These are phyloP conservation scores for Ascochyta fabae DNA, from an alignment of 2,329 filamentous ascomycete species.

Conservation along the genomic window DNA sequence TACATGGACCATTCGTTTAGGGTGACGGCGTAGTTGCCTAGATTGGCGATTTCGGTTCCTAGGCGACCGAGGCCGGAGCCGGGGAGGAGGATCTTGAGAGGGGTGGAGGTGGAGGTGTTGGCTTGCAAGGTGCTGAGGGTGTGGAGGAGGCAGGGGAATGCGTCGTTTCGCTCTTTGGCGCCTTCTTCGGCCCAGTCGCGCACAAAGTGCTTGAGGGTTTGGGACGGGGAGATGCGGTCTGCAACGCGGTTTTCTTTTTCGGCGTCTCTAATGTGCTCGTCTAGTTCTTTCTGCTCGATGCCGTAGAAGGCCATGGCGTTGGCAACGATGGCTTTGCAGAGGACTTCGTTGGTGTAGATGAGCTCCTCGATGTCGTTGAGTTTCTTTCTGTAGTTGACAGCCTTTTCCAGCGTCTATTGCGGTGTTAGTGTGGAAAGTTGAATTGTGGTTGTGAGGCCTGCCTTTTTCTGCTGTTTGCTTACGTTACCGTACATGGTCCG, in stretches of 20 bases:
- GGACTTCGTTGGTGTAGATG: slow-evolving; percentile 53
- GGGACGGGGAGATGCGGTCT: slow-evolving; percentile 59
- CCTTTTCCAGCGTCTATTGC: slow-evolving; percentile 26
- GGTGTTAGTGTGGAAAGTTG: not conserved
- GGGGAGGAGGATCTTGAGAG: slow-evolving; percentile 56
- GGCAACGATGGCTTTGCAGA: slow-evolving; percentile 57
- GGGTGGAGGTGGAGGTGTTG: not conserved
- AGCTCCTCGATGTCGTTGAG: slow-evolving; percentile 54
- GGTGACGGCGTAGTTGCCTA: slow-evolving; percentile 59
- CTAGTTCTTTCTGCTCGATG: slow-evolving; percentile 54
- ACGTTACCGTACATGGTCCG: slow-evolving; percentile 31
- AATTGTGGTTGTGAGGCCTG: not conserved
- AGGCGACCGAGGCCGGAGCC: slow-evolving; percentile 62
- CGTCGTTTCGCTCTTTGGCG: slow-evolving; percentile 53
- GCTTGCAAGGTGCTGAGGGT: slow-evolving; percentile 23
- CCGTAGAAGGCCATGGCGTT: slow-evolving; percentile 57
- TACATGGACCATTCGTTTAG: slow-evolving; percentile 66
- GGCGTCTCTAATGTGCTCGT: slow-evolving; percentile 51
- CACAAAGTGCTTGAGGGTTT: slow-evolving; percentile 64
- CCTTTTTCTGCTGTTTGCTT: slow-evolving; percentile 33
- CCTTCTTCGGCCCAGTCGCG: slow-evolving; percentile 63
- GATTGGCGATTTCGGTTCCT: slow-evolving; percentile 57
- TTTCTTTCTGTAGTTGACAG: slow-evolving; percentile 46
- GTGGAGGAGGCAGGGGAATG: slow-evolving; percentile 46
- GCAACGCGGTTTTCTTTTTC: slow-evolving; percentile 43